Evolutionary conservation across 2,329 filamentous ascomycete genomes (phyloP), one percentile per base, ranked within the genome.

Genomic region (Coniella vitis): DNA sequence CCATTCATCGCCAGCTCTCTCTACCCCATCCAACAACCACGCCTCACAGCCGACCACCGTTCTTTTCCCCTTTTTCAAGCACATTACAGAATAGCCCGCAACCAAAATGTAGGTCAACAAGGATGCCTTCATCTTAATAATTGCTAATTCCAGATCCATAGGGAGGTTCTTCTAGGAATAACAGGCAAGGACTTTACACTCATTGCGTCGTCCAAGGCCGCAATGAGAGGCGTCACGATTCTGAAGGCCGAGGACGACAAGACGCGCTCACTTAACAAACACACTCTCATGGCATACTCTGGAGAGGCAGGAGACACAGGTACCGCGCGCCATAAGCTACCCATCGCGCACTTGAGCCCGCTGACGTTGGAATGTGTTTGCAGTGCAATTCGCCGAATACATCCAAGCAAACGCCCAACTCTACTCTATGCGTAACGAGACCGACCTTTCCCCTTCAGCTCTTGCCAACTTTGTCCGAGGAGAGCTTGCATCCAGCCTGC

Each of bases 111-210:
- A 36, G 54, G 52, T 47, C 19, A 8, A n/a, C 7, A 2, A 10
- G 4, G 19, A 12, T 12, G 2, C 9, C 21, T 1, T 13, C 12
- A n/a, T 10, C 40, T 19, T 4, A 7, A 20, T 13, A 12, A 7
- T 2, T 32, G 37, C 41, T 54, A 22, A 52, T 19, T 14, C 47
- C 38, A 29, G 37, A 17, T 31, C 41, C 43, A 22, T 53, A 97
- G 90, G 93, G 93, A 98, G 83, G 88, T 97, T 68, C 80, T 98
- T 66, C 81, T 98, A 61, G 93, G 93, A 64, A 95, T 98, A 69
- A 96, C 91, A 53, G 94, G 93, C 75, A 95, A 95, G 78, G 94
- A 98, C 81, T 98, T 96, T 70, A 94, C 90, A 74, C 83, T 98
- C 78, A 84, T 98, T 68, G 93, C 90, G 63, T 88, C 93, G 62